Evolutionary conservation across 805 yeast species (phyloP), one percentile per base, ranked within the genome.

Genomic region (Grigorovia transvaalensis): DNA sequence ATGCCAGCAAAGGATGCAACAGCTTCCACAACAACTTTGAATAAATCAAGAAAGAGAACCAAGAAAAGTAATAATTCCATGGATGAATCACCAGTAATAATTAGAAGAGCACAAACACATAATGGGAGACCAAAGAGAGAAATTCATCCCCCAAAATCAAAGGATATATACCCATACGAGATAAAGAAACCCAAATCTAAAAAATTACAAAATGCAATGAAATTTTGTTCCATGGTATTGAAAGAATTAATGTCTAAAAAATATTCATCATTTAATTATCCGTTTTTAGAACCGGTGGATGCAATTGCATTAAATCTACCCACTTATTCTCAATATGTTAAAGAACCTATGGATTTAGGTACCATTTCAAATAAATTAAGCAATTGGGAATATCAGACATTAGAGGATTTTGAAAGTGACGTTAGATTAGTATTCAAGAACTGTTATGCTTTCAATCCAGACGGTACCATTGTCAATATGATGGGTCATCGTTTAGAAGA

Each of bases 111-210:
- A 54, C 80, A 85, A 35, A 74, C 78, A 7, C 81, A 83, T 23
- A 86, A 82, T 50, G 93, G 90, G 33, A 77, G 99, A 58, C 98
- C 98, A 42, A 91, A 91, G 69, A 80, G 99, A 59, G 93, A 88
- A 59, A 88, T 93, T 47, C 97, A 90, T 66, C 99, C 99, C 2
- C 99, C 99, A 50, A 84, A 86, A 64, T 87, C 96, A 35, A 88
- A 88, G 64, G 97, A 93, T 65, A 80, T 90, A 67, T 68, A 67
- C 53, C 95, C 96, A 2, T 88, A 88, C 62, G 96, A 89, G 62
- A 81, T 81, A 50, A 54, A 62, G 35, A 63, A 64, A 50, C 99
- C 99, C 46, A 80, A 95, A 57, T 87, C 87, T 71, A 90, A 91
- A 78, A 91, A 88, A 73, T 82, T 75, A 64, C 95, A 91, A 43